These are phyloP conservation scores for Ophiognomonia clavigignenti-juglandacearum DNA, from an alignment of 2,329 filamentous ascomycete species.

Conservation along the genomic window DNA sequence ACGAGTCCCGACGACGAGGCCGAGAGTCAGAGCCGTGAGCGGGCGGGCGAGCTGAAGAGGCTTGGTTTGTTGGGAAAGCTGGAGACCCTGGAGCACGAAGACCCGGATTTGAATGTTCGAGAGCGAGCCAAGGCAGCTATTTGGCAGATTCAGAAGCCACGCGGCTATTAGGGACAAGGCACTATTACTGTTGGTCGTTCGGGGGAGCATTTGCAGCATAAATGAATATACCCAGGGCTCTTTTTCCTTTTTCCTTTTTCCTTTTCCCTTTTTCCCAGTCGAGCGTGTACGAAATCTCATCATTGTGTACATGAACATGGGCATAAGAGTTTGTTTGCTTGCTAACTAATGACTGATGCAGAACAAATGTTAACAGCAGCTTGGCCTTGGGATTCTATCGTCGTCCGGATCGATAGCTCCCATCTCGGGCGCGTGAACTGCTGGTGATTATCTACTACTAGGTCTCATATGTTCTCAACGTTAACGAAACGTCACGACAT, in stretches of 20 bases:
- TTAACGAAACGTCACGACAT: too few species aligned
- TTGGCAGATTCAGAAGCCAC: slow-evolving; percentile 58
- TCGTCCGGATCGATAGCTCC: too few species aligned
- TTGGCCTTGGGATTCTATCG: too few species aligned
- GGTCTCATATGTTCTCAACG: too few species aligned
- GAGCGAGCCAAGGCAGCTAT: slow-evolving; percentile 79
- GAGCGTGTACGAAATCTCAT: too few species aligned
- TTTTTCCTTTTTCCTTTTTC: not conserved
- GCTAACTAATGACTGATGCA: too few species aligned
- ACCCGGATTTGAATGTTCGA: slow-evolving; percentile 74
- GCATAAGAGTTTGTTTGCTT: too few species aligned
- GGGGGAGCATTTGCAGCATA: not conserved
- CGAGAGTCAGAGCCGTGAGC: slow-evolving; percentile 55
- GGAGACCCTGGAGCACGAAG: slow-evolving; percentile 54
- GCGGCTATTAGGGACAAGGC: slow-evolving; percentile 8
- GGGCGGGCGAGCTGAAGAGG: slow-evolving; percentile 64
- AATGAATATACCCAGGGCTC: not conserved
- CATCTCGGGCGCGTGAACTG: too few species aligned
- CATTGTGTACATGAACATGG: too few species aligned
- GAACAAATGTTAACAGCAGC: too few species aligned
- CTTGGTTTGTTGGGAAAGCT: slow-evolving; percentile 68
- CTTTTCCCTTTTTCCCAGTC: too few species aligned
- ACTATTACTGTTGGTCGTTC: not conserved
- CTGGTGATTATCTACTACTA: too few species aligned
- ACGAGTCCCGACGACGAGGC: slow-evolving; percentile 78